Conservation (phyloP, 176 grass and related monocot species). For the Aegilops speltoides region DNA sequence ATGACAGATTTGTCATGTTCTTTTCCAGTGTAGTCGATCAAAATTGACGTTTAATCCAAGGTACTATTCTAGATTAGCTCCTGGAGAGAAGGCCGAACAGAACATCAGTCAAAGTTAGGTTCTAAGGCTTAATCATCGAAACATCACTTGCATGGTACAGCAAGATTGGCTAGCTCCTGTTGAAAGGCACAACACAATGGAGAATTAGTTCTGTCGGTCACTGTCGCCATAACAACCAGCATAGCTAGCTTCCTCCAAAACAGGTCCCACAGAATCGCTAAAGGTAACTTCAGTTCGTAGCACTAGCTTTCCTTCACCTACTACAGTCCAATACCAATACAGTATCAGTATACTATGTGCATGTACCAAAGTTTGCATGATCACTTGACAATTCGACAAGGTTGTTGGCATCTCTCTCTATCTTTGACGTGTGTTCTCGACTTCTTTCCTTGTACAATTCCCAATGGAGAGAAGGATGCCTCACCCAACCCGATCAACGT, state of each 20-base stretch:
- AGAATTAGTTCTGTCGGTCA: neutral
- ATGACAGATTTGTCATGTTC: no score
- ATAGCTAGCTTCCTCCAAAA: neutral
- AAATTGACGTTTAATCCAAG: neutral
- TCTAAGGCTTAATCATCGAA: neutral
- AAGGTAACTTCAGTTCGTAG: constrained; percentile 3
- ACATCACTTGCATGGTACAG: constrained; percentile 4
- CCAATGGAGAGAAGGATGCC: constrained; percentile 17
- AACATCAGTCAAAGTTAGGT: neutral
- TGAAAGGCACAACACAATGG: neutral
- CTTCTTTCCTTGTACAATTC: constrained; percentile 9
- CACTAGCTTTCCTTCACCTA: neutral
- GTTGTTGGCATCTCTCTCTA: neutral
- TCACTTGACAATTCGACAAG: neutral
- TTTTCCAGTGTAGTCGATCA: no score
- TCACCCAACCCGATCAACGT: neutral
- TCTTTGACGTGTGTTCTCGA: constrained; percentile 7
- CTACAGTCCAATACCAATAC: neutral
- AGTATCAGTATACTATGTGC: neutral
- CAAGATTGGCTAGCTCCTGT: neutral
- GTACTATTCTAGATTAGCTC: neutral
- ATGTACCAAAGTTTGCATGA: constrained; percentile 9
- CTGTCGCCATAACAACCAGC: neutral
- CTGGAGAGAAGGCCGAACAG: neutral
- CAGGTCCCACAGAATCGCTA: neutral